Evolutionary conservation across 2,329 filamentous ascomycete genomes (phyloP).

Genomic region (Blastomyces percursus): DNA sequence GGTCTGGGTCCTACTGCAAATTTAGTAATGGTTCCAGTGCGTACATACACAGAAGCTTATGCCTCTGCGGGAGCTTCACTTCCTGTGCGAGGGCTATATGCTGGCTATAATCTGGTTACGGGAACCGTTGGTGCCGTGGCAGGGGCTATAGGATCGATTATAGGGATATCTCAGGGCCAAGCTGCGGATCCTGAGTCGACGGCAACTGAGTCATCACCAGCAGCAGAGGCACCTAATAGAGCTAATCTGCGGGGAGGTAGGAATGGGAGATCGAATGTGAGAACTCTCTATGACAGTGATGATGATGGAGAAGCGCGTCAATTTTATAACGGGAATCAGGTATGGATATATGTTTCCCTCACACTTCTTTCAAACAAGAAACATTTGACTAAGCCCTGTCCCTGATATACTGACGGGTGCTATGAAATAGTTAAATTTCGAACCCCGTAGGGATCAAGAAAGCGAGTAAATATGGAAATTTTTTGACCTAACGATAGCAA

Average conservation of each 20-base stretch:
- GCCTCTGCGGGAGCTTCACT: slow-evolving; percentile 28
- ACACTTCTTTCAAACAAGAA: neutral
- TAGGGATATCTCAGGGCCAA: slow-evolving; percentile 30
- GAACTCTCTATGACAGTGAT: slow-evolving; percentile 45
- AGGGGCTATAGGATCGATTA: slow-evolving; percentile 33
- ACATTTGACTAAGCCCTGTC: neutral
- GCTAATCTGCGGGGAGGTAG: slow-evolving; percentile 8
- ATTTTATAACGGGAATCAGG: slow-evolving; percentile 86
- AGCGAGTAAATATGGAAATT: slow-evolving; percentile 26
- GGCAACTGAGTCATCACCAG: neutral
- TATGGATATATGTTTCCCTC: slow-evolving; percentile 38
- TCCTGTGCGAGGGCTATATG: slow-evolving; percentile 33
- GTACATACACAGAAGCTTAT: slow-evolving; percentile 51
- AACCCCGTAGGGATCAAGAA: slow-evolving; percentile 53
- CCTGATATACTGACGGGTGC: neutral
- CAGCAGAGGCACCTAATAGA: slow-evolving; percentile 10
- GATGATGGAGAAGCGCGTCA: slow-evolving; percentile 50
- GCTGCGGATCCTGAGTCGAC: slow-evolving; percentile 12
- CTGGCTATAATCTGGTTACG: slow-evolving; percentile 33
- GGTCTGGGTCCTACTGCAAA: slow-evolving; percentile 70
- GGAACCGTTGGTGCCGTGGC: slow-evolving; percentile 34
- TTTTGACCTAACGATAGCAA: neutral
- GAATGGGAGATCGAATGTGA: slow-evolving; percentile 30
- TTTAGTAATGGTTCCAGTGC: slow-evolving; percentile 65
- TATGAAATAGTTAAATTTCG: slow-evolving; percentile 51